phyloP scores from a whole-genome alignment of 2,329 filamentous ascomycete genomes.

The Hymenoscyphus fraxineus region DNA sequence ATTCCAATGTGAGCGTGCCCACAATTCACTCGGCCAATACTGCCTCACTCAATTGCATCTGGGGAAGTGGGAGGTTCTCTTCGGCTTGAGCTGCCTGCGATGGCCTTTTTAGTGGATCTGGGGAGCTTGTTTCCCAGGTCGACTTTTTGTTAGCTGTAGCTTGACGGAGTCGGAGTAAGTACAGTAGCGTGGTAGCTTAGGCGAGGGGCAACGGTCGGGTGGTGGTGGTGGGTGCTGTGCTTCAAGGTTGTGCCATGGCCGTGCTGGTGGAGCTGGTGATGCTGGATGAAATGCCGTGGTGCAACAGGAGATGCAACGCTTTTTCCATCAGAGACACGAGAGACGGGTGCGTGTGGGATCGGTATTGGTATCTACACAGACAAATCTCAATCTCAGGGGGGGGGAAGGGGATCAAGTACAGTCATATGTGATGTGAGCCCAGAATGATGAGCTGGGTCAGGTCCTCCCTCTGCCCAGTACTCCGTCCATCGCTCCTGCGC shows the following conservation, averaged over 20 bases:
- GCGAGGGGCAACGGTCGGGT: not conserved
- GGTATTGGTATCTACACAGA: not conserved
- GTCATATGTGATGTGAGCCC: conserved; percentile 7
- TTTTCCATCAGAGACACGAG: not conserved
- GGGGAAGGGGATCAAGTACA: not conserved
- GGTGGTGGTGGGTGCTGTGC: not conserved
- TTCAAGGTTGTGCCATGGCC: not conserved
- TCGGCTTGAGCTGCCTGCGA: conserved; percentile 10
- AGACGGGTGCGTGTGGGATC: not conserved
- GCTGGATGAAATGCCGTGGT: not conserved
- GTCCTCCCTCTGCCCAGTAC: not conserved
- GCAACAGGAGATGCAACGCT: conserved; percentile 1
- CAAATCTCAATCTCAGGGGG: not conserved
- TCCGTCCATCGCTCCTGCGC: not conserved
- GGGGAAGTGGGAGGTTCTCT: conserved; percentile 1
- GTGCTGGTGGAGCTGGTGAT: not conserved
- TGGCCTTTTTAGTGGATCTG: not conserved
- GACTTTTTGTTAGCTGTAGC: not conserved
- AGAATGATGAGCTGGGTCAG: not conserved
- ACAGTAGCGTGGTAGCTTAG: no score
- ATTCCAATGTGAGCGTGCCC: not conserved
- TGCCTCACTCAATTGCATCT: not conserved
- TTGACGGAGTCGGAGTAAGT: not conserved
- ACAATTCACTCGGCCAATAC: not conserved
- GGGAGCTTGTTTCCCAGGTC: not conserved